Percentiles rank a stretch among this genome's conserved stretches.
phyloP scores from a whole-genome alignment of 352 stramenopile species.

The Hyaloperonospora brassicae region DNA sequence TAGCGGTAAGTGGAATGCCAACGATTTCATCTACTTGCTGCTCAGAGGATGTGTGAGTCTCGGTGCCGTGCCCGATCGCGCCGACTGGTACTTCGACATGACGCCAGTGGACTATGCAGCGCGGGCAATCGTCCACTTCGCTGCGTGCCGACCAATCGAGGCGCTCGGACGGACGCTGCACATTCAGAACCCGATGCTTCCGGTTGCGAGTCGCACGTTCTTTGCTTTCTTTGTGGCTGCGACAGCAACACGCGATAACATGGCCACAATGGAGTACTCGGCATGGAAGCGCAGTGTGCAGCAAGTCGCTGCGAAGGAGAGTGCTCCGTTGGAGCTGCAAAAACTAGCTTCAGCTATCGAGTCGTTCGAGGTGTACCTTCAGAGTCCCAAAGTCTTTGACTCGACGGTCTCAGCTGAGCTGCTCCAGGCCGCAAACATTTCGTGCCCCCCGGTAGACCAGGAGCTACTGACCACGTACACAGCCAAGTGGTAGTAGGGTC shows the following conservation, averaged over 20 bases:
- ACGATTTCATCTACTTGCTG: slow-evolving; percentile 87
- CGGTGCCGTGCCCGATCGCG: slow-evolving; percentile 44
- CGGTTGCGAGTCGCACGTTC: slow-evolving; percentile 43
- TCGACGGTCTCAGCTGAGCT: slow-evolving; percentile 35
- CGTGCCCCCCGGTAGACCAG: slow-evolving; percentile 37
- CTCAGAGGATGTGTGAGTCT: slow-evolving; percentile 71
- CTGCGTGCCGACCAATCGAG: slow-evolving; percentile 41
- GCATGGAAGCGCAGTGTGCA: slow-evolving; percentile 35
- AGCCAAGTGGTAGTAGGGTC: slow-evolving; percentile 29
- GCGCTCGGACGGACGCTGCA: slow-evolving; percentile 61
- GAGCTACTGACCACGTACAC: slow-evolving; percentile 39
- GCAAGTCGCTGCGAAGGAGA: slow-evolving; percentile 20
- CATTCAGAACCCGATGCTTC: slow-evolving; percentile 53
- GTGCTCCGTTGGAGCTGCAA: slow-evolving; percentile 35
- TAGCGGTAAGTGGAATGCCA: slow-evolving; percentile 74
- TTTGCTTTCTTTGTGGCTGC: slow-evolving; percentile 34
- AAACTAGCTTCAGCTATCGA: slow-evolving; percentile 51
- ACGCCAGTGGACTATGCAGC: slow-evolving; percentile 90
- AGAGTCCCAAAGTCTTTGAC: slow-evolving; percentile 61
- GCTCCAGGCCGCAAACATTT: slow-evolving; percentile 30
- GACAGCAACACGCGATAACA: slow-evolving; percentile 14
- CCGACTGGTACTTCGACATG: slow-evolving; percentile 84
- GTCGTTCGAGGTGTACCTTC: slow-evolving; percentile 62
- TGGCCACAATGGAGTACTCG: slow-evolving; percentile 27
- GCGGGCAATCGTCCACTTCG: slow-evolving; percentile 73